Evolutionary conservation across 2,329 filamentous ascomycete species (phyloP), one percentile per base, ranked within the genome.

Genomic region (Stemphylium lycopersici): DNA sequence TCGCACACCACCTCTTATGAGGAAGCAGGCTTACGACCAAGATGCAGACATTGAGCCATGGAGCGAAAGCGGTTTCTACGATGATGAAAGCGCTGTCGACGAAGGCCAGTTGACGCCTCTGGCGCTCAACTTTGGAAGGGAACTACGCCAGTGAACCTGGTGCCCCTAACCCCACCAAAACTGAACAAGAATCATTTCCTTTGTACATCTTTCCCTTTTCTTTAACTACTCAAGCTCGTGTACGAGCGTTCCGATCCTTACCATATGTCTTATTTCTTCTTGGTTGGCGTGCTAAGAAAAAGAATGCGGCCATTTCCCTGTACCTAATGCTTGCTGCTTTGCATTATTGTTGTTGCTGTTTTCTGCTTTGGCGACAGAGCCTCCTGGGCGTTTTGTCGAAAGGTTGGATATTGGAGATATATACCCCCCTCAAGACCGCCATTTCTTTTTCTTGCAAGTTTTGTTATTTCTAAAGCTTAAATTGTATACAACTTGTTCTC

Each of bases 1-100:
- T 2, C 68, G 72, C 43, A 86, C 82, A 7, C 83, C 84, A n/a
- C 81, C 81, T 37, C 77, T 86, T 8, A 77, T 87, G 63, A 76
- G 81, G 33, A 79, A 80, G 62, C 79, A 80, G 41, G 81, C 77
- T 62, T 87, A 87, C 58, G 85, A 87, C 62, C 80, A 80, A 58
- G 84, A 87, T 63, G 84, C 84, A 1, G 83, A 85, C 62, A 79
- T 78, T 37, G 69, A 77, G 33, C 77, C 73, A 43, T 81, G 79
- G 52, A 78, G 77, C 34, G 76, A 80, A 36, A 74, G 74, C 39
- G 77, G 76, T 16, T 80, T 80, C 47, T 79, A 79, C 34, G 81
- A 83, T 54, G 81, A 84, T 53, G 75, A 78, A 24, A 81, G 79
- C 60, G 79, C 77, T 6, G 32, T 48, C 4, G 73, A 79, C 24